Evolutionary conservation across 1,139 yeast species (phyloP).

Genomic region (Pichia sp.): DNA sequence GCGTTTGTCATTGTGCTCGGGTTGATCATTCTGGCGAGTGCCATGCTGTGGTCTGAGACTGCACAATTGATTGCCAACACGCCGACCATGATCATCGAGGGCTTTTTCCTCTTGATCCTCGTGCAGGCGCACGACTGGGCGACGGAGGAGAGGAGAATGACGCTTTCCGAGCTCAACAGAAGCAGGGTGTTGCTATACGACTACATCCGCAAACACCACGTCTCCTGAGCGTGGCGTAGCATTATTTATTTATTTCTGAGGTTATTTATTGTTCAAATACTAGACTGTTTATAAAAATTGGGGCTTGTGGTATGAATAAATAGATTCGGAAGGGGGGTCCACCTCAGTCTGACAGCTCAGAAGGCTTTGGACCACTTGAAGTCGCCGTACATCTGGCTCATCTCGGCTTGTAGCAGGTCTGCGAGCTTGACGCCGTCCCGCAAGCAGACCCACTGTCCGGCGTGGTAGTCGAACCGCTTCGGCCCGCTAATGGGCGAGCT

Average conservation of each 20-base stretch:
- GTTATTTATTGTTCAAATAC: neutral
- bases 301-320: neutral
- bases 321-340: slow-evolving; percentile 1
- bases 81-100: slow-evolving; percentile 40
- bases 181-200: slow-evolving; percentile 16
- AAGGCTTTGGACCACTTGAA: slow-evolving; percentile 21
- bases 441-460: slow-evolving; percentile 57
- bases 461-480: slow-evolving; percentile 58
- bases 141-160: slow-evolving; percentile 13
- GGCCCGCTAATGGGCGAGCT: slow-evolving; percentile 94
- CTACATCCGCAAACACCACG: slow-evolving; percentile 10
- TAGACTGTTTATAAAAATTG: neutral
- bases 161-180: slow-evolving; percentile 14
- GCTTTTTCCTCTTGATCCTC: slow-evolving; percentile 34
- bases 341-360: neutral
- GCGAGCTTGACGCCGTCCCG: slow-evolving; percentile 50
- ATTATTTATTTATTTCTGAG: neutral
- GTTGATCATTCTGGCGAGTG: slow-evolving; percentile 31
- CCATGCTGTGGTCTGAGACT: slow-evolving; percentile 34
- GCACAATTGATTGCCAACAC: slow-evolving; percentile 37
- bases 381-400: slow-evolving; percentile 36
- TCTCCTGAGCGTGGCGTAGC: neutral
- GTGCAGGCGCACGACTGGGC: slow-evolving; percentile 35
- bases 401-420: slow-evolving; percentile 45
- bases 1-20: slow-evolving; percentile 28